Evolutionary conservation across 495 filamentous ascomycete species (phyloP), one percentile per base, ranked within the genome.

Genomic region (Physcia stellaris): DNA sequence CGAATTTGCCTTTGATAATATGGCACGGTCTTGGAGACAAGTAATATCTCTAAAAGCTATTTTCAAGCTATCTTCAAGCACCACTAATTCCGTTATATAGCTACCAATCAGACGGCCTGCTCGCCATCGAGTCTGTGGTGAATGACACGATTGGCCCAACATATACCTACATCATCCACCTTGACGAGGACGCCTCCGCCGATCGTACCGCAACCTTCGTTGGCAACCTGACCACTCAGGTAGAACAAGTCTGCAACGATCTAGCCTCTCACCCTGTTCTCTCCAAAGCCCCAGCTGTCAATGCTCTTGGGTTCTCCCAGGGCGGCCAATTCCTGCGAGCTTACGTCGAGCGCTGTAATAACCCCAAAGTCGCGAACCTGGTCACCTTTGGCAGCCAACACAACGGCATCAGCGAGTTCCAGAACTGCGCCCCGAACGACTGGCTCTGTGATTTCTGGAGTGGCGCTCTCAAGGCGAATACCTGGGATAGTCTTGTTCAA

Each of bases 381-480:
- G 71, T 96, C 35, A 98, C 90, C 2, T 92, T 92, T 45, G 90
- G 92, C 41, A 79, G 75, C 46, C 90, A 88, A 59, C 90, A 98
- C 59, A 93, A 90, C 55, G 90, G 90, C 38, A 96, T 98, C 56
- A 61, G 67, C 7, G 70, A 83, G 48, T 96, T 95, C 62, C 64
- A 79, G 42, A 65, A 66, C 28, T 80, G 67, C 31, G 76, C 70
- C 43, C 42, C 61, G 15, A 68, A 58, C 1, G 88, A 98, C 57
- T 86, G 77, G 71, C 43, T 93, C 1, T 98, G 90, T 61, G 74
- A 76, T 30, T 70, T 71, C 4, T 83, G 80, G 19, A 77, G 83
- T 56, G 77, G 70, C 0, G 59, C 93, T 28, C 61, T 96, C 13
- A 73, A 72, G 13, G 53, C 57, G 4, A 82, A 83, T 40, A 80